Conservation (phyloP, 768 basidiomycete species). For the Boletus huronensis region DNA sequence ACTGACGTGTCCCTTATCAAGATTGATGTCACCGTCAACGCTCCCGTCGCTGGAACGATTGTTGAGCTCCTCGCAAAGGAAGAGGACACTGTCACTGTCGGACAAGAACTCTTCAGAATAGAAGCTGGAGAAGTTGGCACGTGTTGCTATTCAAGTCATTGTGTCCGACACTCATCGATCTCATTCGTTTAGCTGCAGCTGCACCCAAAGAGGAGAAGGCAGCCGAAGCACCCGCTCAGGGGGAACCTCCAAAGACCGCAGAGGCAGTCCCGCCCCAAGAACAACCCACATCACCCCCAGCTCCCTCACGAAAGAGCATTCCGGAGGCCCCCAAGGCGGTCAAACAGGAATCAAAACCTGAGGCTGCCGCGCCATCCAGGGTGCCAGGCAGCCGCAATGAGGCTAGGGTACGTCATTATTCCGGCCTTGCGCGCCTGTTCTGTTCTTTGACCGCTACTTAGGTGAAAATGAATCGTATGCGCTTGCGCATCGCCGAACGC, state of each 20-base stretch:
- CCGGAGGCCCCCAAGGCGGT: conserved; percentile 34
- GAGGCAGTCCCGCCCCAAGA: conserved; percentile 45
- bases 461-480: conserved; percentile 99
- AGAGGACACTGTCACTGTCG: conserved; percentile 92
- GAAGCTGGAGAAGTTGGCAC: conserved; percentile 73
- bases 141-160: conserved; percentile 11
- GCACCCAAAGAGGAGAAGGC: conserved; percentile 23
- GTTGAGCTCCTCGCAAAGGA: conserved; percentile 82
- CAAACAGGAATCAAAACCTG: conserved; percentile 32
- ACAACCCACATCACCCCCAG: conserved; percentile 44
- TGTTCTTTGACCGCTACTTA: conserved; percentile 24
- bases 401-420: conserved; percentile 61
- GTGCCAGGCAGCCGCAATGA: conserved; percentile 66
- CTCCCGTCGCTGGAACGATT: conserved; percentile 84
- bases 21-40: conserved; percentile 98
- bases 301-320: conserved; percentile 36
- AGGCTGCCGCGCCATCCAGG: conserved; percentile 33
- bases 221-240: conserved; percentile 24
- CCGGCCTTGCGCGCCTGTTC: neutral
- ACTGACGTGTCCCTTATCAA: conserved; percentile 30
- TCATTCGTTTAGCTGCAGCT: conserved; percentile 24
- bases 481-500: conserved; percentile 92
- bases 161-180: neutral
- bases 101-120: conserved; percentile 90
- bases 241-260: conserved; percentile 32